Conservation (phyloP, 352 stramenopile species). For the Phytophthora sp. region DNA sequence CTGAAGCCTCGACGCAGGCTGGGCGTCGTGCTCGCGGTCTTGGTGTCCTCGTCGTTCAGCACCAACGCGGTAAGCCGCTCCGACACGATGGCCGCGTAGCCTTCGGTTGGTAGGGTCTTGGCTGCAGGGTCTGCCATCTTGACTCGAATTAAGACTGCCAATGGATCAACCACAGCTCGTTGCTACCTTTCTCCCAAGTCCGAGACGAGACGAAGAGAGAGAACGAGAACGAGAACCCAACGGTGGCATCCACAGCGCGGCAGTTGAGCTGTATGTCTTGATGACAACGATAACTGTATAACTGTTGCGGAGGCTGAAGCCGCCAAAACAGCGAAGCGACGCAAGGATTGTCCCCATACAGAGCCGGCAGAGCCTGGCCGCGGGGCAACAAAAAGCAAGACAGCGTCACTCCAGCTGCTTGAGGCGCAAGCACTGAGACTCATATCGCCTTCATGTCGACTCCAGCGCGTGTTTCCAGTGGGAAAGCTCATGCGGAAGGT, state of each 20-base stretch:
- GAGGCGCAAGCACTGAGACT: slow-evolving; percentile 1
- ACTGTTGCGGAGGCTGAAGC: slow-evolving; percentile 4
- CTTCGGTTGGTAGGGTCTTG: slow-evolving; percentile 16
- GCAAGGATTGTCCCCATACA: no score
- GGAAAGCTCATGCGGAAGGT: slow-evolving; percentile 6
- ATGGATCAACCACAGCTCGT: slow-evolving; percentile 2
- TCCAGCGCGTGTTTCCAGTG: background rate
- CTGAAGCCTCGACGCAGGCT: background rate
- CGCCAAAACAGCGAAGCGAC: slow-evolving; percentile 21
- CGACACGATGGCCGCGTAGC: slow-evolving; percentile 18
- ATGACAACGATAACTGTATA: no score
- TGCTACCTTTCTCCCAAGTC: slow-evolving; percentile 30
- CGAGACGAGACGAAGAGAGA: slow-evolving; percentile 27
- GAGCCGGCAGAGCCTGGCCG: no score
- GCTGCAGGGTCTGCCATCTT: slow-evolving; percentile 25
- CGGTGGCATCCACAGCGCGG: slow-evolving; percentile 21
- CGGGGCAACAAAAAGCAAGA: no score
- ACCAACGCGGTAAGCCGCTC: slow-evolving; percentile 20
- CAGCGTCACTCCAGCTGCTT: background rate
- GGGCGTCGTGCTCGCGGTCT: background rate
- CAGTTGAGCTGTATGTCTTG: background rate
- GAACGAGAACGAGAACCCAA: slow-evolving; percentile 23
- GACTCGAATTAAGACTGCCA: slow-evolving; percentile 27
- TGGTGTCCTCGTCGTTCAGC: slow-evolving; percentile 25
- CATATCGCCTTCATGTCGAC: slow-evolving; percentile 20